Conservation (phyloP, 495 filamentous ascomycete species). For the Aeminium ludgeri region DNA sequence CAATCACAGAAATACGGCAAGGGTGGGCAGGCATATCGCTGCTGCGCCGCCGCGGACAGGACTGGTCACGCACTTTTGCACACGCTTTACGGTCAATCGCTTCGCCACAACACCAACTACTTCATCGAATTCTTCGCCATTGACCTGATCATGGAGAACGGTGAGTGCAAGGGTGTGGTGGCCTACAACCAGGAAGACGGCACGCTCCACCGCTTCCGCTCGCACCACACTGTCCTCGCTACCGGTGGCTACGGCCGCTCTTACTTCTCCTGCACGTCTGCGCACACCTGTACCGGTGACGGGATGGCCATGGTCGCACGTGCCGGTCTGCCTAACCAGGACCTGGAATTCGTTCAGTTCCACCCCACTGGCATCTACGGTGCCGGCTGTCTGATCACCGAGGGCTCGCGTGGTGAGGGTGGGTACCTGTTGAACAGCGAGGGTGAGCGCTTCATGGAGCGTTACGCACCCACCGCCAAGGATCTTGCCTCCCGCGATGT, state of each 20-base stretch:
- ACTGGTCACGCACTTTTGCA: slow-evolving; percentile 95
- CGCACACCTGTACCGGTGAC: slow-evolving; percentile 97
- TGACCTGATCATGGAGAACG: slow-evolving; percentile 92
- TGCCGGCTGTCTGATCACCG: slow-evolving; percentile 93
- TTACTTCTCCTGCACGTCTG: slow-evolving; percentile 95
- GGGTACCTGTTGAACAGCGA: slow-evolving; percentile 91
- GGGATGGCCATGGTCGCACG: slow-evolving; percentile 98
- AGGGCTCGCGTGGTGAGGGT: slow-evolving; percentile 95
- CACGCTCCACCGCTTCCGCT: slow-evolving; percentile 88
- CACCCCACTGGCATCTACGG: slow-evolving; percentile 99
- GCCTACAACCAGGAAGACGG: slow-evolving; percentile 99
- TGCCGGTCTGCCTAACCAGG: slow-evolving; percentile 94
- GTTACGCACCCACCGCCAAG: slow-evolving; percentile 94
- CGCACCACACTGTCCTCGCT: slow-evolving; percentile 89
- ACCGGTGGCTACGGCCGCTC: slow-evolving; percentile 96
- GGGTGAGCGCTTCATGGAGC: slow-evolving; percentile 98
- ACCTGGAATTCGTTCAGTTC: slow-evolving; percentile 99
- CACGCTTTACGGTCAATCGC: slow-evolving; percentile 94
- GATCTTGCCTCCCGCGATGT: slow-evolving; percentile 92
- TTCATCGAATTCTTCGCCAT: slow-evolving; percentile 99
- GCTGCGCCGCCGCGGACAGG: slow-evolving; percentile 86
- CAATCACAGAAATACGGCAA: slow-evolving; percentile 89
- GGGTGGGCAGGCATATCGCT: slow-evolving; percentile 93
- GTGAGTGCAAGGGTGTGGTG: slow-evolving; percentile 87
- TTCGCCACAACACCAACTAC: slow-evolving; percentile 94